A percentile compares a stretch with the other conserved stretches of the same genome.
Conservation (phyloP, 2,329 filamentous ascomycete species). For the Scedosporium dehoogii region DNA sequence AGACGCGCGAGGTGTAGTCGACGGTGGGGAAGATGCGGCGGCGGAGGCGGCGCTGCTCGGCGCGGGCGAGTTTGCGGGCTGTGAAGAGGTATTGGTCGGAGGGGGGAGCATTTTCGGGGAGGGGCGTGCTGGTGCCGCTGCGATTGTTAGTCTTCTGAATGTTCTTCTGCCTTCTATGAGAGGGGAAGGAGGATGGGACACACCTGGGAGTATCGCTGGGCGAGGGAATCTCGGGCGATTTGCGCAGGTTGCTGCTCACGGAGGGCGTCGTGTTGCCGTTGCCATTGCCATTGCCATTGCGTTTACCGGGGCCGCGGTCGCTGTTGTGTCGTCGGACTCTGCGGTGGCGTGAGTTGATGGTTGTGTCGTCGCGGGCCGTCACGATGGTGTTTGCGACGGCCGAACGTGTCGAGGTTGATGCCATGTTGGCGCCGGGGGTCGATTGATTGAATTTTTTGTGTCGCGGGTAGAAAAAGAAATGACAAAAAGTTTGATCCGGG, state of each 20-base stretch:
- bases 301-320: neutral
- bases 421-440: too few species aligned
- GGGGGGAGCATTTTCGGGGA: slow-evolving; percentile 84
- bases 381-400: too few species aligned
- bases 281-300: neutral
- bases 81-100: slow-evolving; percentile 79
- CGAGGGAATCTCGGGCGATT: slow-evolving; percentile 1
- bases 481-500: too few species aligned
- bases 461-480: too few species aligned
- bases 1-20: slow-evolving; percentile 81
- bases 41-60: slow-evolving; percentile 67
- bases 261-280: neutral
- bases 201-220: slow-evolving; percentile 3
- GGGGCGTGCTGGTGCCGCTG: slow-evolving; percentile 73
- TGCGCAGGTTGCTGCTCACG: neutral
- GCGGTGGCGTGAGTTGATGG: too few species aligned
- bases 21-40: slow-evolving; percentile 86
- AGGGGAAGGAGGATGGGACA: neutral
- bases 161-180: neutral
- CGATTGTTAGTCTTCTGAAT: neutral
- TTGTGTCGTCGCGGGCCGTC: too few species aligned
- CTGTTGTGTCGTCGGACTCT: neutral
- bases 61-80: slow-evolving; percentile 73
- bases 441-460: too few species aligned
- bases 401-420: too few species aligned